Percentiles rank a stretch among this genome's conserved stretches.
These are phyloP conservation scores for Solanum hybrid DNA, from an alignment of 305 asterid genomes.

Conservation along the genomic window DNA sequence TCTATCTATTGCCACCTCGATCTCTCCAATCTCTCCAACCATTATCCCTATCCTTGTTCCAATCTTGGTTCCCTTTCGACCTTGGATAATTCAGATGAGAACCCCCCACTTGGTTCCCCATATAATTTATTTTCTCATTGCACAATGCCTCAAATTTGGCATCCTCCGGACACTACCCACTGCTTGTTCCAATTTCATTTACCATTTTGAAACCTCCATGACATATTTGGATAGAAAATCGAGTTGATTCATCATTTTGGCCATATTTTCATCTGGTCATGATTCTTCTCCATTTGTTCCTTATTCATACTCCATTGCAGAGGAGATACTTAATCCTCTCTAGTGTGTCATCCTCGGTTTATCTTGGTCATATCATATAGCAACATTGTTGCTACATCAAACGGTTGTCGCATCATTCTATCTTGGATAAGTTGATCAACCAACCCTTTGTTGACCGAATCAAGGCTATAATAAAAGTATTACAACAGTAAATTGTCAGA, in stretches of 20 bases:
- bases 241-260: background rate
- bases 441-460: background rate
- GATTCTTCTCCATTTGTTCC: background rate
- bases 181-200: background rate
- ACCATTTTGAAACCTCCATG: background rate
- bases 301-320: background rate
- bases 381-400: background rate
- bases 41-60: background rate
- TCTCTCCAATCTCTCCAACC: background rate
- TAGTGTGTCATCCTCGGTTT: background rate
- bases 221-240: background rate
- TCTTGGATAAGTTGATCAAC: background rate
- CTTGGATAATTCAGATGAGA: background rate
- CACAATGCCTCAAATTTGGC: background rate
- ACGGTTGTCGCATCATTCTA: background rate
- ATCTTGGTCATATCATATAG: background rate
- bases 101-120: background rate
- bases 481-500: no score
- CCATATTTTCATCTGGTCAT: no score
- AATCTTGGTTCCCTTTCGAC: background rate
- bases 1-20: background rate
- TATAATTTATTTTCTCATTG: no score
- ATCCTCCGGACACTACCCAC: background rate
- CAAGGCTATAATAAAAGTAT: background rate
- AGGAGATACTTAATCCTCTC: background rate